Evolutionary conservation across 1,284 basidiomycete genomes (phyloP).

Genomic region (Ceratobasidium theobromae): DNA sequence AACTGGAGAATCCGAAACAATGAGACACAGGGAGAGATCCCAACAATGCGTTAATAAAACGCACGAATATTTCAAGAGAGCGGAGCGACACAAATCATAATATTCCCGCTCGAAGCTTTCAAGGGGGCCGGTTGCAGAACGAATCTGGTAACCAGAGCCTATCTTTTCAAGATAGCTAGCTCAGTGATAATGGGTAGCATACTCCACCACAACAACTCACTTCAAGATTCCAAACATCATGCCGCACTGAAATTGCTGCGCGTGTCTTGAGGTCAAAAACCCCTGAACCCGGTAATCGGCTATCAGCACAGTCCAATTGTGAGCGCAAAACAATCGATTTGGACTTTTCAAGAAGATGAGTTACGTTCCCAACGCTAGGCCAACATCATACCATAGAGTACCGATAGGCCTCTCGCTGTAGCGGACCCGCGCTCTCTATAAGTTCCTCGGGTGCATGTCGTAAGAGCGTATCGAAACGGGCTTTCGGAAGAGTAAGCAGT

Average conservation of each 20-base stretch:
- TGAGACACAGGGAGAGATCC: background rate
- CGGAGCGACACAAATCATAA: slow-evolving; percentile 89
- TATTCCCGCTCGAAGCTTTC: slow-evolving; percentile 88
- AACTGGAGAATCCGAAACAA: slow-evolving; percentile 49
- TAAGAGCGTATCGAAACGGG: slow-evolving; percentile 67
- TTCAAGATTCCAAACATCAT: slow-evolving; percentile 84
- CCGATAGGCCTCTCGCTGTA: slow-evolving; percentile 68
- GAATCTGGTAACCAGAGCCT: slow-evolving; percentile 77
- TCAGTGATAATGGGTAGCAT: slow-evolving; percentile 11
- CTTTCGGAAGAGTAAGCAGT: slow-evolving; percentile 69
- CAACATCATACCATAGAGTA: slow-evolving; percentile 67
- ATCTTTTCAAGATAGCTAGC: slow-evolving; percentile 48
- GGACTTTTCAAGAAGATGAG: slow-evolving; percentile 49
- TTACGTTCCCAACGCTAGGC: background rate
- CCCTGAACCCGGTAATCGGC: slow-evolving; percentile 80
- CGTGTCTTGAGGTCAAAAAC: slow-evolving; percentile 98
- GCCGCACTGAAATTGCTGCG: slow-evolving; percentile 79
- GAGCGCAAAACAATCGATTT: slow-evolving; percentile 74
- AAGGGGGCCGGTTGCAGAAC: slow-evolving; percentile 57
- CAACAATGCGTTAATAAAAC: slow-evolving; percentile 34
- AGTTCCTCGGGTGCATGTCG: slow-evolving; percentile 46
- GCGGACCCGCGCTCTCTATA: background rate
- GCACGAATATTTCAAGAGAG: slow-evolving; percentile 92
- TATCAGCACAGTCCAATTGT: slow-evolving; percentile 87
- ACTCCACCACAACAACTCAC: slow-evolving; percentile 46